A percentile compares a stretch with the other conserved stretches of the same genome.
Conservation (phyloP, 2,329 filamentous ascomycete genomes). For the Nigrospora sphaerica region DNA sequence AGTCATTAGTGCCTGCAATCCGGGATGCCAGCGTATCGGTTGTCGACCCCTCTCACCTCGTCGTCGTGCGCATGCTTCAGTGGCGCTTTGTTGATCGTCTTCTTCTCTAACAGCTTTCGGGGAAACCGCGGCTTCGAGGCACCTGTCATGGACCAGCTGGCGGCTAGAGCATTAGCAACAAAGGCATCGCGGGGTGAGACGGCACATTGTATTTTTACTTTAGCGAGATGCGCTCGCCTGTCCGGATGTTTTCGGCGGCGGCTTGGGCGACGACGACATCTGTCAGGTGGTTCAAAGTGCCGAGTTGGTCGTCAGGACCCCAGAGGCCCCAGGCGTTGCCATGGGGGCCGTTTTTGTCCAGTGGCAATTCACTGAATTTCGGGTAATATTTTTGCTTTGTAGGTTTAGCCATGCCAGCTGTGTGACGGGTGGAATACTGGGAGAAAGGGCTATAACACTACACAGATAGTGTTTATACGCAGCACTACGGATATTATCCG, state of each 20-base stretch:
- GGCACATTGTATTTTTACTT: too few species aligned
- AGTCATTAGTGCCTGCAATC: too few species aligned
- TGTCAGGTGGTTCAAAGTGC: slow-evolving; percentile 1
- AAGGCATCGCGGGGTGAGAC: neutral
- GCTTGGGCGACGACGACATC: neutral
- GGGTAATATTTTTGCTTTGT: too few species aligned
- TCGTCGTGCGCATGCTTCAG: slow-evolving; percentile 17
- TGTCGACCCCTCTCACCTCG: too few species aligned
- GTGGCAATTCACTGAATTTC: neutral
- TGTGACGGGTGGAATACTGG: too few species aligned
- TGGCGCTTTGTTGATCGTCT: slow-evolving; percentile 14
- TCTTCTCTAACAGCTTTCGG: slow-evolving; percentile 9
- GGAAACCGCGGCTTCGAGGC: slow-evolving; percentile 13
- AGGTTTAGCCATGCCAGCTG: too few species aligned
- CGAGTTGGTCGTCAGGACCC: neutral
- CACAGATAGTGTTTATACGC: too few species aligned
- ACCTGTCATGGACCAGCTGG: neutral
- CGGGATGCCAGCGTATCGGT: slow-evolving; percentile 8
- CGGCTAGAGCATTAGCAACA: neutral
- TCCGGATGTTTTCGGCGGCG: neutral
- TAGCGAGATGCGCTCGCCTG: neutral
- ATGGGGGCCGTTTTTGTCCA: neutral
- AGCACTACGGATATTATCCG: too few species aligned
- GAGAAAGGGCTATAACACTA: too few species aligned
- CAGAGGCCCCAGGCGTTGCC: slow-evolving; percentile 1